A percentile compares a stretch with the other conserved stretches of the same genome.
Evolutionary conservation across 2,329 filamentous ascomycete genomes (phyloP).

Genomic region (Erysiphe pulchra): DNA sequence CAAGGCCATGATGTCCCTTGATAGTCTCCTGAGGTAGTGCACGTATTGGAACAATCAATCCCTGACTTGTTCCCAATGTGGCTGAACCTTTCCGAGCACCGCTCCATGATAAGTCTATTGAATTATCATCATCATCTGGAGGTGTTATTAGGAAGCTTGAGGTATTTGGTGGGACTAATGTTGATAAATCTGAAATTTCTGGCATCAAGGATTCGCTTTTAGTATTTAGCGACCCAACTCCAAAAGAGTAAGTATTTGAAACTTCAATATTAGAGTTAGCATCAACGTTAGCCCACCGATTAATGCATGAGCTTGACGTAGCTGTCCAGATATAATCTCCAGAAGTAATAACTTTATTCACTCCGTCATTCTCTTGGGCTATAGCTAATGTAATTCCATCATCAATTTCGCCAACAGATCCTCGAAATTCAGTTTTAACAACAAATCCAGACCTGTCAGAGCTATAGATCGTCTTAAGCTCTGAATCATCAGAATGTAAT

Average conservation of each 20-base stretch:
- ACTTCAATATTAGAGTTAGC: slow-evolving; percentile 46
- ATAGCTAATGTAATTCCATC: slow-evolving; percentile 78
- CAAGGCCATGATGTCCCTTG: slow-evolving; percentile 80
- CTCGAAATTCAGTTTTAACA: slow-evolving; percentile 82
- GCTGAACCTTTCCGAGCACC: slow-evolving; percentile 28
- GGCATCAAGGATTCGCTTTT: slow-evolving; percentile 24
- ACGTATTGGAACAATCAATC: slow-evolving; percentile 34
- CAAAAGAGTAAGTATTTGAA: slow-evolving; percentile 24
- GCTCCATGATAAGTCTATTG: slow-evolving; percentile 21
- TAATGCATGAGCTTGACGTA: slow-evolving; percentile 48
- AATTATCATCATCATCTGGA: slow-evolving; percentile 29
- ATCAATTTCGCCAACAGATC: slow-evolving; percentile 46
- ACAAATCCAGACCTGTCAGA: slow-evolving; percentile 77
- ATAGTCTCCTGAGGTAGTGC: slow-evolving; percentile 55
- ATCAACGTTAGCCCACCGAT: slow-evolving; percentile 56
- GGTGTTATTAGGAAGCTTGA: slow-evolving; percentile 41
- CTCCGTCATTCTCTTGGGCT: slow-evolving; percentile 71
- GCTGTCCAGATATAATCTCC: slow-evolving; percentile 39
- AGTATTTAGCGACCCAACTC: slow-evolving; percentile 17
- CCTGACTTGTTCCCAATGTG: slow-evolving; percentile 21
- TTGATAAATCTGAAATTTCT: slow-evolving; percentile 50
- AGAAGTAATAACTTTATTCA: slow-evolving; percentile 35
- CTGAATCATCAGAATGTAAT: slow-evolving; percentile 66
- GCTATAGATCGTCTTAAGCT: slow-evolving; percentile 78
- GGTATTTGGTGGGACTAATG: slow-evolving; percentile 65